phyloP scores from a whole-genome alignment of 352 stramenopile genomes.

The Globisporangium iwayamae region DNA sequence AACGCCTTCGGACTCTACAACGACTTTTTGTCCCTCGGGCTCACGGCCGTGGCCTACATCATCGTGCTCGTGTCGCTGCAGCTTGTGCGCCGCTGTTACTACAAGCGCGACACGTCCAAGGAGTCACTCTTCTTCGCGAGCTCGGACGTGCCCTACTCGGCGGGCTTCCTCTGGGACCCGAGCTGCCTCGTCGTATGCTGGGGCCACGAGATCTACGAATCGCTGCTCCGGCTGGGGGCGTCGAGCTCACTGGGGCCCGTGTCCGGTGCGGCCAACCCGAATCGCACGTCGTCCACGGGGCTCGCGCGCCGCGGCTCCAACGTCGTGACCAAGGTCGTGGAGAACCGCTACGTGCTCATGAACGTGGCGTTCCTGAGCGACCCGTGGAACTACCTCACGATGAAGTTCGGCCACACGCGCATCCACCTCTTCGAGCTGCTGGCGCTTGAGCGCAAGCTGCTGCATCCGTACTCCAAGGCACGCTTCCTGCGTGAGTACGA shows the following conservation, averaged over 20 bases:
- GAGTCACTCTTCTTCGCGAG: conserved; percentile 45
- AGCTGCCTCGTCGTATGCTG: conserved; percentile 53
- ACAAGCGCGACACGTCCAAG: conserved; percentile 22
- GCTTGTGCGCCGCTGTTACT: conserved; percentile 17
- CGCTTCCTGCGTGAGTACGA: conserved; percentile 51
- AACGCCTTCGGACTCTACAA: conserved; percentile 52
- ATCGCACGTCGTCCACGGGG: conserved; percentile 2
- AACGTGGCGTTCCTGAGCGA: conserved; percentile 56
- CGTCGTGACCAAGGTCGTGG: conserved; percentile 12
- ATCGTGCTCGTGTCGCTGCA: conserved; percentile 23
- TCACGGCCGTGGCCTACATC: conserved; percentile 40
- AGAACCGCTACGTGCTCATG: conserved; percentile 47
- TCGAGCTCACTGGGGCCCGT: conserved; percentile 5
- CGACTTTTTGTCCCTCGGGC: conserved; percentile 37
- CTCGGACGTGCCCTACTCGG: conserved; percentile 41
- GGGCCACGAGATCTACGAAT: conserved; percentile 41
- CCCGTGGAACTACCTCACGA: conserved; percentile 45
- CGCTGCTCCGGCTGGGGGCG: conserved; percentile 22
- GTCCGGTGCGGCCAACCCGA: neutral
- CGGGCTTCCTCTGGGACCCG: conserved; percentile 46
- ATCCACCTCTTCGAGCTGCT: conserved; percentile 36
- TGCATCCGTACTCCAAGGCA: conserved; percentile 48
- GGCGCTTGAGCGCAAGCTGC: conserved; percentile 29
- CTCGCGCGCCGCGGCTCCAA: conserved; percentile 18
- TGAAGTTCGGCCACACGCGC: conserved; percentile 46